Base-by-base conservation (phyloP, 2,329 filamentous ascomycete species). In the Stagonosporopsis vannaccii region DNA sequence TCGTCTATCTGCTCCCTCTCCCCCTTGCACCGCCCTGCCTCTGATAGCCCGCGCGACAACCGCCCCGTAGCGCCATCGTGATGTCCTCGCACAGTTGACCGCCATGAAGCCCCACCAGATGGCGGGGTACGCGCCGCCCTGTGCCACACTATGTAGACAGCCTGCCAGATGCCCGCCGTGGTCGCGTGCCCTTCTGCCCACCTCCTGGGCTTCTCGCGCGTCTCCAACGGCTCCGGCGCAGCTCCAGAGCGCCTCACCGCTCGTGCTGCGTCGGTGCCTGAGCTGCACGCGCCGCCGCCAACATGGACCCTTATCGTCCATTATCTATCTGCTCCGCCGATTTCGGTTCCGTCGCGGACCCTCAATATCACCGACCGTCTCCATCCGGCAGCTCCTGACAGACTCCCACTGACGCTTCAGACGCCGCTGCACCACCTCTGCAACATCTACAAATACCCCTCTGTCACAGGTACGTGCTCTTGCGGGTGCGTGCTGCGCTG, bases 311-410 rank as follows among this genome's bases (percentile, higher is more conserved):
- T 75, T 75, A 74, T 74, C 70, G 62, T 63, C 56, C 26, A 32
- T 37, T 56, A 56, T 46, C 56, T 67, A 66, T 70, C 70, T 20
- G 23, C 40, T 54, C 23, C 35, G 67, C 72, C 72, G 72, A 75
- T 60, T 65, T 70, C 70, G 50, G 22, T 39, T 11, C n/a, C n/a
- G n/a, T n/a, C n/a, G 30, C 69, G 69, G 60, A 62, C 54, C 51
- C 57, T 58, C 56, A 56, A 33, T 47, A 33, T 12, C 46, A 56
- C 47, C 53, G 32, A 22, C 37, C 53, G 23, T 48, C 53, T 23
- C 53, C 53, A 51, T 22, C 53, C 53, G 50, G 23, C 13, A 17
- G 45, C 61, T 60, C 45, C 58, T 69, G 63, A 62, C 62, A 26
- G 39, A 44, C 41, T 49, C 32, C 56, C 11, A 32, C 43, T 51